These are phyloP conservation scores for Saksenaea vasiformis DNA, from an alignment of 371 early-diverging fungal species.

Conservation along the genomic window DNA sequence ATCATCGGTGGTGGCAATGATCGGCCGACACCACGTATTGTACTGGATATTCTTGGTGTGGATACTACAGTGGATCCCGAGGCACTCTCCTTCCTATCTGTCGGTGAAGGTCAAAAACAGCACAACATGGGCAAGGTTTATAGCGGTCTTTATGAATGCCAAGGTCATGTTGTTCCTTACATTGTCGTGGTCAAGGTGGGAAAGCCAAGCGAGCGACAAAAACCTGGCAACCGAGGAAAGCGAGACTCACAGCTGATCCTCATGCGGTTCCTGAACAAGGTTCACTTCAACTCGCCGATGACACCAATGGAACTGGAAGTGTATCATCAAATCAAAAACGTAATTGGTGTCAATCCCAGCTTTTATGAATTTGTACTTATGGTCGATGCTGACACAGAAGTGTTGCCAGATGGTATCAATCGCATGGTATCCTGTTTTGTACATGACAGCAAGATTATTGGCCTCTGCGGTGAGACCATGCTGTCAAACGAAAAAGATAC, in stretches of 20 bases:
- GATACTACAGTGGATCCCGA: constrained; percentile 72
- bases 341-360: constrained; percentile 78
- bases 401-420: constrained; percentile 75
- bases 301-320: constrained; percentile 84
- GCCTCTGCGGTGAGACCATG: constrained; percentile 87
- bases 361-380: constrained; percentile 84
- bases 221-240: constrained; percentile 95
- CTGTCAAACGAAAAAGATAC: constrained; percentile 82
- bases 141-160: constrained; percentile 86
- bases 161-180: constrained; percentile 82
- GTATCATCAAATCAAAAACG: constrained; percentile 82
- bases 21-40: constrained; percentile 89
- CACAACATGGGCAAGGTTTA: constrained; percentile 94
- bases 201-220: constrained; percentile 61
- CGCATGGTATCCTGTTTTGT: constrained; percentile 81
- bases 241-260: constrained; percentile 96
- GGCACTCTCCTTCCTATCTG: constrained; percentile 79
- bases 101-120: constrained; percentile 81
- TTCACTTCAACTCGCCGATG: constrained; percentile 83
- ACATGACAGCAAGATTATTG: constrained; percentile 80
- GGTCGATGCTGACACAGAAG: constrained; percentile 92
- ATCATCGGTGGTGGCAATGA: constrained; percentile 92
- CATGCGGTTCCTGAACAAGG: constrained; percentile 93
- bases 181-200: constrained; percentile 91
- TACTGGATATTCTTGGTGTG: constrained; percentile 85